phyloP scores from a whole-genome alignment of 257 asterid genomes.

The Marsdenia floribunda region DNA sequence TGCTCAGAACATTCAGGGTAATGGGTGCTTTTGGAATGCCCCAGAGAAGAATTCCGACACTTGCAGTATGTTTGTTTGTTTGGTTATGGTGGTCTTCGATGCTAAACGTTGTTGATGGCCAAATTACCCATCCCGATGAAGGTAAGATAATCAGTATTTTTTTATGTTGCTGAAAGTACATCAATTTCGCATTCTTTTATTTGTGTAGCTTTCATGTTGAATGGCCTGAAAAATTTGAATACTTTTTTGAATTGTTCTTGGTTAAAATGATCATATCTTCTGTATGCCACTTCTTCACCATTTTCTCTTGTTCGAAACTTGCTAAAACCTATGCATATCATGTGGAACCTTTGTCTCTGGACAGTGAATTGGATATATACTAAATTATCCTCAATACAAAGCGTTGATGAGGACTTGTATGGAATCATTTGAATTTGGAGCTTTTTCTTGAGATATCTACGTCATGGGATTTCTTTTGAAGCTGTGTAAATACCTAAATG shows the following conservation, averaged over 20 bases:
- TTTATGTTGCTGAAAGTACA: neutral
- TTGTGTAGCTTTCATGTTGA: neutral
- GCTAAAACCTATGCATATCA: neutral
- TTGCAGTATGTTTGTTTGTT: slow-evolving; percentile 35
- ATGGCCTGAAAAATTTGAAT: neutral
- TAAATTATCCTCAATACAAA: neutral
- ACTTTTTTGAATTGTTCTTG: neutral
- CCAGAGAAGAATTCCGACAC: slow-evolving; percentile 20
- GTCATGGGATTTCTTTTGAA: neutral
- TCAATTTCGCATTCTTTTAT: neutral
- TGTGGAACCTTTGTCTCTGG: neutral
- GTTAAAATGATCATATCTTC: neutral
- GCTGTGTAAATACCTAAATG: neutral
- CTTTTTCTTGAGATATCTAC: neutral
- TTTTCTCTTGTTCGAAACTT: neutral
- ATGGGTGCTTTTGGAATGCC: slow-evolving; percentile 30
- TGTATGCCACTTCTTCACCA: no score
- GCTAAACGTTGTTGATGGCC: slow-evolving; percentile 44
- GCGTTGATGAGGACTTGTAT: neutral
- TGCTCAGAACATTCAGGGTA: slow-evolving; percentile 22
- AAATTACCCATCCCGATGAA: slow-evolving; percentile 67
- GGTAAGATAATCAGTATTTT: slow-evolving; percentile 29
- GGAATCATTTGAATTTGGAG: neutral
- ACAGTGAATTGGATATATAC: neutral
- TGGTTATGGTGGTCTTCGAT: slow-evolving; percentile 56